These are phyloP conservation scores for Mucor saturninus DNA, from an alignment of 371 early-diverging fungal species.

Conservation along the genomic window DNA sequence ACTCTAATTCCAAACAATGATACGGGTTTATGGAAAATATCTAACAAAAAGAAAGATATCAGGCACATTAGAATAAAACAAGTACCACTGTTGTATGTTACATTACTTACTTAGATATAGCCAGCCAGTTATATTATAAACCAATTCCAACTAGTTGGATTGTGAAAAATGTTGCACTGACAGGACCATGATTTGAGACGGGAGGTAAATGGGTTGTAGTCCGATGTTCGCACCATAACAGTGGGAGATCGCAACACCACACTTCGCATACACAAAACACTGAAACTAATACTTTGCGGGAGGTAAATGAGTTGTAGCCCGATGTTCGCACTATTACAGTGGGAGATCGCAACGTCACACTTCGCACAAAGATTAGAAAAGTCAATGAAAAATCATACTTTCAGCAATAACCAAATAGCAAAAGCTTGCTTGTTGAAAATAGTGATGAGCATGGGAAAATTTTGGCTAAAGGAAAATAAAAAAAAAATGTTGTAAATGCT, in stretches of 20 bases:
- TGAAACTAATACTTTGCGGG: constrained; percentile 3
- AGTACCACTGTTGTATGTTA: not conserved
- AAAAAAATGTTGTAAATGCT: not conserved
- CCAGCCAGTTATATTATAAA: constrained; percentile 3
- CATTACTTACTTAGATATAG: constrained; percentile 1
- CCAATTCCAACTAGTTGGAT: not conserved
- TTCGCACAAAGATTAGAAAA: constrained; percentile 4
- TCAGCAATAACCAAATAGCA: constrained; percentile 1
- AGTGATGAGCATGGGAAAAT: constrained; percentile 4
- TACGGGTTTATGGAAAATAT: constrained; percentile 2
- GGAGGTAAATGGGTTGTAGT: constrained; percentile 4
- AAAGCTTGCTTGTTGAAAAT: constrained; percentile 5
- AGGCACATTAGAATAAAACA: constrained; percentile 2
- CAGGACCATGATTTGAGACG: constrained; percentile 4
- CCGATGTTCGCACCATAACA: constrained; percentile 2
- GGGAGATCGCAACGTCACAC: constrained; percentile 5
- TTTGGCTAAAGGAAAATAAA: not conserved
- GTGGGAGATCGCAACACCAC: constrained; percentile 2
- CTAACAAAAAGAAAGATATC: constrained; percentile 4
- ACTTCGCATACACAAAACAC: constrained; percentile 3
- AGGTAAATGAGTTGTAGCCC: constrained; percentile 1
- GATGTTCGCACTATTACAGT: constrained; percentile 2
- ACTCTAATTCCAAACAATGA: constrained; percentile 3
- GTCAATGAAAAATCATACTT: constrained; percentile 2
- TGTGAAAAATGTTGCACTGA: constrained; percentile 2